Percentiles rank a stretch among this genome's conserved stretches.
phyloP scores from a whole-genome alignment of 768 basidiomycete genomes.

The Clitopilus hobsonii region DNA sequence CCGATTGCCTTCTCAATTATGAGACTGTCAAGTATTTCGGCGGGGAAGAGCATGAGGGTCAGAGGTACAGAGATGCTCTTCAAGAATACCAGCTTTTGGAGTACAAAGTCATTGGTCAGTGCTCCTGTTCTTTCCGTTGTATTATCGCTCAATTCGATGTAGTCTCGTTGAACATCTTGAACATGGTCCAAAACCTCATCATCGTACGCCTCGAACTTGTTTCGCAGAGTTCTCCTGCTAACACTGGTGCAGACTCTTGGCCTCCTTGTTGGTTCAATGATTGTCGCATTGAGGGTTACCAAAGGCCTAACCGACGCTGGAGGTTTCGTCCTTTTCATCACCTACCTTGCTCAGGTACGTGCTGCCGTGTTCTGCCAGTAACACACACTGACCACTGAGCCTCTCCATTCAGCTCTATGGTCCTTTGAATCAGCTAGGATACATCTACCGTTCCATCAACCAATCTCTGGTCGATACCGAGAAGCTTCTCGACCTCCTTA shows the following conservation, averaged over 20 bases:
- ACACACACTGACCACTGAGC: slow-evolving; percentile 4
- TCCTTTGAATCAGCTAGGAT: slow-evolving; percentile 75
- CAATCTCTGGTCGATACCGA: slow-evolving; percentile 80
- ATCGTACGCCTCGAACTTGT: slow-evolving; percentile 42
- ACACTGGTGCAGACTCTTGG: slow-evolving; percentile 53
- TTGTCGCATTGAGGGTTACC: slow-evolving; percentile 70
- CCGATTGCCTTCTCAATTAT: slow-evolving; percentile 76
- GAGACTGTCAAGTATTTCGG: slow-evolving; percentile 88
- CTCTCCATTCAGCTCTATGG: slow-evolving; percentile 53
- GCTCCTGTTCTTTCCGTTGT: neutral
- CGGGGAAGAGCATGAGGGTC: slow-evolving; percentile 77
- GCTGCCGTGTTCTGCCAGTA: neutral
- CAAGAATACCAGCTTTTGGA: slow-evolving; percentile 70
- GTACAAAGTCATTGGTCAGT: slow-evolving; percentile 68
- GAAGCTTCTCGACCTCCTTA: slow-evolving; percentile 73
- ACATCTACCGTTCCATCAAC: slow-evolving; percentile 73
- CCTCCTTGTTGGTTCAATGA: slow-evolving; percentile 75
- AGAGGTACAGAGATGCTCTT: slow-evolving; percentile 68
- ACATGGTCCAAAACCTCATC: slow-evolving; percentile 77
- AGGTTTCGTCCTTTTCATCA: slow-evolving; percentile 77
- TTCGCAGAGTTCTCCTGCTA: neutral
- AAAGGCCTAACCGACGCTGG: slow-evolving; percentile 45
- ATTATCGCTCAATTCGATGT: neutral
- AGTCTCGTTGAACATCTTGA: slow-evolving; percentile 73
- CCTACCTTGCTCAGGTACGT: slow-evolving; percentile 72